Evolutionary conservation across 257 asterid species (phyloP).

Genomic region (Rhazya stricta): DNA sequence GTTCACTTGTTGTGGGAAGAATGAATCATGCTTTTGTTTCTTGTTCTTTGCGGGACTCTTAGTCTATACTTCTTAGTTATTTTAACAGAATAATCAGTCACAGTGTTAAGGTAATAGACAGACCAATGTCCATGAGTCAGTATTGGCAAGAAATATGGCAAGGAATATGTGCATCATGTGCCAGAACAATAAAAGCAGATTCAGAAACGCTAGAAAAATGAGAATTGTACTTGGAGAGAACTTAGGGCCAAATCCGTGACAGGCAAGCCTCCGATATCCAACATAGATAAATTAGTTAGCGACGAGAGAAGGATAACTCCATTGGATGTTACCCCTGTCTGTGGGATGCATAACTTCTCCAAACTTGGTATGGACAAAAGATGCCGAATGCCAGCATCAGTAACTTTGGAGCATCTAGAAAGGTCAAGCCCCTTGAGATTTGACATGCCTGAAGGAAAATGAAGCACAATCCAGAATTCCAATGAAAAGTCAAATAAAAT

Average conservation of each 20-base stretch:
- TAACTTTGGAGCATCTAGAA: slow-evolving; percentile 73
- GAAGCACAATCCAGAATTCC: slow-evolving; percentile 9
- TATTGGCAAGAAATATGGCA: neutral
- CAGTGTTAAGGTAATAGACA: neutral
- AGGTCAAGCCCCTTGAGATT: slow-evolving; percentile 71
- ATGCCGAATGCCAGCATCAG: slow-evolving; percentile 73
- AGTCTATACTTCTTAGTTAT: neutral
- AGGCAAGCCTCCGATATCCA: slow-evolving; percentile 89
- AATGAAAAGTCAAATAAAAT: neutral
- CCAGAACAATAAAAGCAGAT: slow-evolving; percentile 15
- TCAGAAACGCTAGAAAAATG: neutral
- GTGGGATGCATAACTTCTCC: slow-evolving; percentile 74
- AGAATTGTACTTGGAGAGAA: slow-evolving; percentile 59
- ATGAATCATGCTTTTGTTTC: neutral
- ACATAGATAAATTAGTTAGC: slow-evolving; percentile 42
- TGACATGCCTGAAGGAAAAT: slow-evolving; percentile 56
- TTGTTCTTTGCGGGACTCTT: neutral
- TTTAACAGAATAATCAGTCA: neutral
- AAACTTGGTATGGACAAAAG: slow-evolving; percentile 56
- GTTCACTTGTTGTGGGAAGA: neutral
- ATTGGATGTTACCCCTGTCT: slow-evolving; percentile 69
- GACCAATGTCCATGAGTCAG: neutral
- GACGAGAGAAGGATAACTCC: slow-evolving; percentile 62
- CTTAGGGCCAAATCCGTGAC: slow-evolving; percentile 64
- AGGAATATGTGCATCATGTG: neutral